Conservation (phyloP, 768 basidiomycete genomes). For the Cyclocybe cylindracea region DNA sequence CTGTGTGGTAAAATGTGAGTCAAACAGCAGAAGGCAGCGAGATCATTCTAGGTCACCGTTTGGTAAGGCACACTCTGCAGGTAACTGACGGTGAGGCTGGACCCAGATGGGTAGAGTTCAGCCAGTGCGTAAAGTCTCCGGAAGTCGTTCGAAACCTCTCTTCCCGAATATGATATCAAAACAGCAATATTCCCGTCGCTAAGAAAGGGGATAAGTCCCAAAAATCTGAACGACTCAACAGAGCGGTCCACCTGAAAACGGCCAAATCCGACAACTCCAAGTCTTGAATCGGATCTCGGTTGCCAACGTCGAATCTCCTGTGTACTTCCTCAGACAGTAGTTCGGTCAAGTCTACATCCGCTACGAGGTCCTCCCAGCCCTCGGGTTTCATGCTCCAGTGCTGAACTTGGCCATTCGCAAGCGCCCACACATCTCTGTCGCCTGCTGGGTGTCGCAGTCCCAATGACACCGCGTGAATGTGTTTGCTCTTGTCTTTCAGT, state of each 20-base stretch:
- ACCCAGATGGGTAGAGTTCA: slow-evolving; percentile 43
- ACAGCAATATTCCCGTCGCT: slow-evolving; percentile 58
- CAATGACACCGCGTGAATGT: slow-evolving; percentile 65
- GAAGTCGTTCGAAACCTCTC: slow-evolving; percentile 49
- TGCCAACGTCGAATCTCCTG: slow-evolving; percentile 38
- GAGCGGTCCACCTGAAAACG: slow-evolving; percentile 26
- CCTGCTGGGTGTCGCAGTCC: slow-evolving; percentile 41
- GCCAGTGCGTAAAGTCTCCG: slow-evolving; percentile 68
- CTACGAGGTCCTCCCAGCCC: slow-evolving; percentile 67
- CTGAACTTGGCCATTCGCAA: slow-evolving; percentile 69
- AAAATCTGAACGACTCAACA: neutral
- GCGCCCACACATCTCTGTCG: slow-evolving; percentile 63
- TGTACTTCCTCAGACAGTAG: slow-evolving; percentile 50
- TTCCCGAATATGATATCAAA: slow-evolving; percentile 67
- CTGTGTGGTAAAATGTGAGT: slow-evolving; percentile 30
- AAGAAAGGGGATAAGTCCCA: neutral
- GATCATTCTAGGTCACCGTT: slow-evolving; percentile 42
- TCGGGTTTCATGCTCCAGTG: slow-evolving; percentile 69
- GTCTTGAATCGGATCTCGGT: slow-evolving; percentile 54
- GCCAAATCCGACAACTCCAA: slow-evolving; percentile 75
- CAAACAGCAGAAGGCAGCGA: neutral
- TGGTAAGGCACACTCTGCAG: slow-evolving; percentile 73
- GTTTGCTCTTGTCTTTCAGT: slow-evolving; percentile 49
- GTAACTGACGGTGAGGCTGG: slow-evolving; percentile 45
- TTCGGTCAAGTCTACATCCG: slow-evolving; percentile 57